Conservation (phyloP, 2,329 filamentous ascomycete genomes). For the Dactylellina parvicollis region DNA sequence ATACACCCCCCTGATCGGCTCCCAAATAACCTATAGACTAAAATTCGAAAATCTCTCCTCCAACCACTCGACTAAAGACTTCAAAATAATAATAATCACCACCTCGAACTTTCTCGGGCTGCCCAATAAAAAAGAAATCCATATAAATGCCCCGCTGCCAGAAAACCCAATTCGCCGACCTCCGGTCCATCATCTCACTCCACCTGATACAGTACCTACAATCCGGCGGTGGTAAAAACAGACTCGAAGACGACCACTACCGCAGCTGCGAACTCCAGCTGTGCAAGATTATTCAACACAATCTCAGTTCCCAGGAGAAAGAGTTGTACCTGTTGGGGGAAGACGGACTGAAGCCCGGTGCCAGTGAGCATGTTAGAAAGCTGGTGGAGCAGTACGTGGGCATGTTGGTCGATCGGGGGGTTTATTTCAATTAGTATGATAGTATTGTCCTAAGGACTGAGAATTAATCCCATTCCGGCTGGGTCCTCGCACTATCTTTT, state of each 20-base stretch:
- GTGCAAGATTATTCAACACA: constrained; percentile 4
- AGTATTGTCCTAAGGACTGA: too few species aligned
- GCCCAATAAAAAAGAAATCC: background rate
- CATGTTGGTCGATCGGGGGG: background rate
- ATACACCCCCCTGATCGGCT: too few species aligned
- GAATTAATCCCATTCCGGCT: too few species aligned
- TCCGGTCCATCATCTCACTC: background rate
- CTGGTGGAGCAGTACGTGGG: background rate
- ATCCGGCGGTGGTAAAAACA: background rate
- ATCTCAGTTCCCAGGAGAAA: background rate
- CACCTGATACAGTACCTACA: background rate
- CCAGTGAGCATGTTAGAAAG: background rate
- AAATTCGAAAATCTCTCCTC: too few species aligned
- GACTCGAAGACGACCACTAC: background rate
- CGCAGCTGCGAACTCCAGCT: constrained; percentile 15
- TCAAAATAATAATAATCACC: too few species aligned
- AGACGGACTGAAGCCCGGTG: background rate
- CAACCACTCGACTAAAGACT: too few species aligned
- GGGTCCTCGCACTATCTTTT: too few species aligned
- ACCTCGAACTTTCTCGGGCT: background rate
- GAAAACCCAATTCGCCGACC: background rate
- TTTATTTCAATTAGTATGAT: background rate
- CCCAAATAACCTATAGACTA: too few species aligned
- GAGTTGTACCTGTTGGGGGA: background rate
- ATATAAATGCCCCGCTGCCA: constrained; percentile 3